Percentiles rank a stretch among this genome's conserved stretches.
phyloP scores from a whole-genome alignment of 495 filamentous ascomycete genomes.

The Aeminium ludgeri region DNA sequence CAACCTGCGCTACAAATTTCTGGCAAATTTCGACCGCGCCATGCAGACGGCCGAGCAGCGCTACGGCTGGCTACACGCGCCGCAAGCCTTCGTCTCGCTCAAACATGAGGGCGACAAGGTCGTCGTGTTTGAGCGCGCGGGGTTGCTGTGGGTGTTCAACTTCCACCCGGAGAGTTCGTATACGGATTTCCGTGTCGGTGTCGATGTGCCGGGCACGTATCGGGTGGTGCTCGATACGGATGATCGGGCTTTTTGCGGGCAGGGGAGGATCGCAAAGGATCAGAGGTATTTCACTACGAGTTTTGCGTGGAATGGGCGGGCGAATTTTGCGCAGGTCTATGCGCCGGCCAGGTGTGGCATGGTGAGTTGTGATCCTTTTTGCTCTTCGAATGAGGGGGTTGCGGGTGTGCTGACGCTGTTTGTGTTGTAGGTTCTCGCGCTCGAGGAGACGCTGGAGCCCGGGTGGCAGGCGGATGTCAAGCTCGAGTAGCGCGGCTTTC shows the following conservation, averaged over 20 bases:
- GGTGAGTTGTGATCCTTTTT: conserved; percentile 35
- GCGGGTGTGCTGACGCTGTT: background rate
- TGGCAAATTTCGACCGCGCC: conserved; percentile 83
- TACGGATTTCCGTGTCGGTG: conserved; percentile 79
- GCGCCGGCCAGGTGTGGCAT: conserved; percentile 71
- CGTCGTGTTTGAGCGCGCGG: conserved; percentile 85
- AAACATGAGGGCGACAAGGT: conserved; percentile 94
- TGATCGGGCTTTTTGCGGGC: conserved; percentile 58
- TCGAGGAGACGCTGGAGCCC: conserved; percentile 10
- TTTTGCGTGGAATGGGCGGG: conserved; percentile 70
- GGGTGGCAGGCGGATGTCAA: conserved; percentile 5
- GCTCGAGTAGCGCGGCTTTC: no score
- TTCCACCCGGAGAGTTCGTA: conserved; percentile 80
- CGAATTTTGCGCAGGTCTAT: conserved; percentile 86
- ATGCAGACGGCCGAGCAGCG: conserved; percentile 80
- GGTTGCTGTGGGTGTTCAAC: conserved; percentile 88
- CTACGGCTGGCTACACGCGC: conserved; percentile 79
- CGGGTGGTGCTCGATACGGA: conserved; percentile 76
- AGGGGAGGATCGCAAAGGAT: conserved; percentile 56
- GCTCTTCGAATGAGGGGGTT: background rate
- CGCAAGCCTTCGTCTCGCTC: conserved; percentile 79
- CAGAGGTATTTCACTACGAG: conserved; percentile 81
- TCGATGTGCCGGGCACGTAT: conserved; percentile 74
- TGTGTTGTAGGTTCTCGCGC: conserved; percentile 6
- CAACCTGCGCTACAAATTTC: conserved; percentile 73